These are phyloP conservation scores for Cryptococcus hybrid DNA, from an alignment of 1,284 basidiomycete species.

Conservation along the genomic window DNA sequence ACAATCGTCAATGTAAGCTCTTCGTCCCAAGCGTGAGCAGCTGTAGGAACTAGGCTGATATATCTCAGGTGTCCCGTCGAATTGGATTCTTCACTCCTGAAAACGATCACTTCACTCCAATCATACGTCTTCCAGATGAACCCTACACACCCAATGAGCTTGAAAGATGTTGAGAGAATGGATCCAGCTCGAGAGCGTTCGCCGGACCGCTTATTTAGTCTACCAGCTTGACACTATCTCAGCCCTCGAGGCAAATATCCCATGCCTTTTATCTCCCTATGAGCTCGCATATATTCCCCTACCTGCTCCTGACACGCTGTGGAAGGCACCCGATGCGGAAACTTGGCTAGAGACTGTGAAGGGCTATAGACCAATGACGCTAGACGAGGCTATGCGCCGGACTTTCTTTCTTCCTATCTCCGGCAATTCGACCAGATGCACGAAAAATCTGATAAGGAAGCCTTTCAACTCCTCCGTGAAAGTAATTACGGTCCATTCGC, in stretches of 20 bases:
- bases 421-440: constrained; percentile 40
- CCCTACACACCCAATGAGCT: constrained; percentile 40
- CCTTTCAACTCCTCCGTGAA: constrained; percentile 36
- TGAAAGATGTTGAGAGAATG: constrained; percentile 49
- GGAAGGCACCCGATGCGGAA: constrained; percentile 48
- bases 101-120: constrained; percentile 38
- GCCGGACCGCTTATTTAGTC: constrained; percentile 50
- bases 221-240: constrained; percentile 53
- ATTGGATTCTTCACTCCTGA: constrained; percentile 49
- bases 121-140: constrained; percentile 25
- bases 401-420: constrained; percentile 41
- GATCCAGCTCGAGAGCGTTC: constrained; percentile 50
- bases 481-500: constrained; percentile 51
- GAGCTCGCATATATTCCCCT: constrained; percentile 49
- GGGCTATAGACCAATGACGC: constrained; percentile 37
- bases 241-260: constrained; percentile 49
- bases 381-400: constrained; percentile 47
- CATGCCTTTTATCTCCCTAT: constrained; percentile 40
- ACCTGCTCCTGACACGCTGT: constrained; percentile 50
- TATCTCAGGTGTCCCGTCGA: constrained; percentile 47
- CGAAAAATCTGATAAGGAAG: constrained; percentile 35
- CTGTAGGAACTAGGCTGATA: constrained; percentile 19
- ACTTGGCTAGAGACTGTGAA: constrained; percentile 46
- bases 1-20: constrained; percentile 46
- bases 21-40: constrained; percentile 10